Evolutionary conservation across 177 flowering plant genomes (phyloP), one percentile per base, ranked within the genome.

Genomic region (Vitis hybrid): DNA sequence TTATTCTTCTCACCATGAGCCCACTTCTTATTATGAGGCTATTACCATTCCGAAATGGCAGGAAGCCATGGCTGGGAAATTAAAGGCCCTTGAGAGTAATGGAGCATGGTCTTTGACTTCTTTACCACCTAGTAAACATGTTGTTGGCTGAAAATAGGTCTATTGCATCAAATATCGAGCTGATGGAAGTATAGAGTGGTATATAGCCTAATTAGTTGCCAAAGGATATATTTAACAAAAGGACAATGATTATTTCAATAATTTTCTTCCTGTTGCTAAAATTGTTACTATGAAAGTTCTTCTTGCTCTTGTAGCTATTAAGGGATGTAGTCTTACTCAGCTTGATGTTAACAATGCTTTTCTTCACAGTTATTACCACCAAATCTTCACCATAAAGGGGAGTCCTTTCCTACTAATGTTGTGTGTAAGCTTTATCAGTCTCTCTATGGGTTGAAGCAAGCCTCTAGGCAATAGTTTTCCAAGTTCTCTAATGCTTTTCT

Each of bases 71-170:
- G 24, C 24, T 22, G 0, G 24, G 24, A 22, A 22, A 22, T 22
- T 22, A 22, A 22, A 22, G 24, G 24, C 24, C 24, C 24, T 22
- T 22, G 24, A 22, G 24, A 22, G 24, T 22, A 22, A 2, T 22
- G 24, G 24, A 22, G 24, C 24, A 22, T 22, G 24, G 24, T 22
- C 24, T 22, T 22, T 22, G 24, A 22, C 24, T 22, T 22, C 3
- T 22, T 22, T 22, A 22, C 24, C 24, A 22, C 24, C 0, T 22
- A 22, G 24, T 22, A 22, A 22, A 22, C 24, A 22, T 22, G 24
- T 22, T 22, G 3, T 22, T 22, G 24, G 17, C 10, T 18, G 0
- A 0, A 59, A 17, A 11, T 6, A 0, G 12, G 2, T 9, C 0
- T 50, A 50, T 50, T 0, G 53, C 0, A 4, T 9, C 53, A 50